Evolutionary conservation across 139 green algal species (phyloP), one percentile per base, ranked within the genome.

Genomic region (Diplosphaera chodatii): DNA sequence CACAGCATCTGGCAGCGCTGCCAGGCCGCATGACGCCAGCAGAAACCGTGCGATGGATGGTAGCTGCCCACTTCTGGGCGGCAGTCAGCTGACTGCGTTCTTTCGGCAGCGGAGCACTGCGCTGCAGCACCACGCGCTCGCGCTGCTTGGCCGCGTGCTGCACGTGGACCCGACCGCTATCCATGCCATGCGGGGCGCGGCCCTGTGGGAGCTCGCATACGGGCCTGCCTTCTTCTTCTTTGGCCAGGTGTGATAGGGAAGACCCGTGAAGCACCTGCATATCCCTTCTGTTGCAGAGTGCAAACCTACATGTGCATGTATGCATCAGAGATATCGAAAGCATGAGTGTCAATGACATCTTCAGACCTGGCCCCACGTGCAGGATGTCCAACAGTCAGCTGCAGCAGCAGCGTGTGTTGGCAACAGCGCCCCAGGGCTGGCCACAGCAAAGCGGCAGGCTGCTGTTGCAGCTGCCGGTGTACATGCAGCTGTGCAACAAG

Each of bases 161-260:
- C 10, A 33, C 13, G 64, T 29, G 10, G 56, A 73, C 4, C 67
- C 67, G 27, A 28, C 30, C 16, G 28, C 55, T 0, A 32, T 80
- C 1, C 21, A 55, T 4, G 28, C 40, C 1, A n/a, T 72, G 13
- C 59, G 64, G 20, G 29, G 22, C 30, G 34, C 67, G 40, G 74
- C 74, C 1, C 25, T 86, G 4, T 86, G 80, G 80, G 70, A 71
- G 8, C n/a, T 81, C 25, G 33, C 66, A 0, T 77, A 74, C 15
- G 74, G 80, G 1, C 30, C 68, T 3, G 31, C 59, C 1, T 86
- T 81, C 48, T 81, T 86, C 34, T 76, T 74, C 29, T 70, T 70
- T 23, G 37, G 27, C 25, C 67, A 63, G 29, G 67, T 71, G n/a
- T n/a, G n/a, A n/a, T n/a, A n/a, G n/a, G n/a, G n/a, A n/a, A n/a